Conservation (phyloP, 148 eudicot genomes). For the Dysphania ambrosioides region DNA sequence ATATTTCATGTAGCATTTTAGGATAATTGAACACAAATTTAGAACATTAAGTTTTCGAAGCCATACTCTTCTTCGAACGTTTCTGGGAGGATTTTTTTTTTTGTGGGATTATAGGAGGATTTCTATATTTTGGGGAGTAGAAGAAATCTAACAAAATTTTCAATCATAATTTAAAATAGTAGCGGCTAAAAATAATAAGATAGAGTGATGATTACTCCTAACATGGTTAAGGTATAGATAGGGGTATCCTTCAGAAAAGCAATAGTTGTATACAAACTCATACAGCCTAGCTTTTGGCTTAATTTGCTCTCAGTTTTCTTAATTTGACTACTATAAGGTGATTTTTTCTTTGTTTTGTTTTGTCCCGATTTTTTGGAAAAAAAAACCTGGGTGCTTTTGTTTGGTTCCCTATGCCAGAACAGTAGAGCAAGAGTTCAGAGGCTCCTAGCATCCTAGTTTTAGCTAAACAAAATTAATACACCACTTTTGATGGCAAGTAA, state of each 20-base stretch:
- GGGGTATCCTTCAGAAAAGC: conserved; percentile 20
- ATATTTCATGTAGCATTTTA: too few species aligned
- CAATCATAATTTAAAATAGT: conserved; percentile 25
- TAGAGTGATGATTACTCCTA: background rate
- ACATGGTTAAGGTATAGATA: conserved; percentile 9
- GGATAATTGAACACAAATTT: too few species aligned
- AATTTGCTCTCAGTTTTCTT: background rate
- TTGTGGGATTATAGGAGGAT: background rate
- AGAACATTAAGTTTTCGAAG: too few species aligned
- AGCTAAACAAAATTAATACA: background rate
- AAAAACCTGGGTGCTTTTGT: conserved; percentile 8
- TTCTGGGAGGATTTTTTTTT: too few species aligned
- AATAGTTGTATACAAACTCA: conserved; percentile 13
- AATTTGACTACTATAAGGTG: background rate
- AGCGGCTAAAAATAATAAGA: background rate
- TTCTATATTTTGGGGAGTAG: conserved; percentile 22
- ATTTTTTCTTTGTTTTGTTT: conserved; percentile 23
- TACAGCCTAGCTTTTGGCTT: background rate
- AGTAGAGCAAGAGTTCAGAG: background rate
- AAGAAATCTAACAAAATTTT: conserved; percentile 15
- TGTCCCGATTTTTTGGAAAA: conserved; percentile 33
- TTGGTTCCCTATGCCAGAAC: background rate
- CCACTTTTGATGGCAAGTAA: conserved; percentile 10
- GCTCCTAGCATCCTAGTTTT: background rate
- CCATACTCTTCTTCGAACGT: too few species aligned